Base-by-base conservation (phyloP, 306 rosid genomes). In the Purshia tridentata region DNA sequence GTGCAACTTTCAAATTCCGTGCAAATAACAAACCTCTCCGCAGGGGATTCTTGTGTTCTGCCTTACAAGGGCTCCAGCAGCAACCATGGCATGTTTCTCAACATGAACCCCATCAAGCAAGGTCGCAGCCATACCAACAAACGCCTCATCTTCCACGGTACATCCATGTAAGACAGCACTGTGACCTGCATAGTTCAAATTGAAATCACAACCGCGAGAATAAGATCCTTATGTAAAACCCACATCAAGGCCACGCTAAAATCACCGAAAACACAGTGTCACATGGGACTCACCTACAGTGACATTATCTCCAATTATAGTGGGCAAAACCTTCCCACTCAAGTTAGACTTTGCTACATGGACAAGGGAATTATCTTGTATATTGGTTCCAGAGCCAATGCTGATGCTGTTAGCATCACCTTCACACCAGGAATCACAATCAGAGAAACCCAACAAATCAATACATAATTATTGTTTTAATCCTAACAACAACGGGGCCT, bases 281-380 rank as follows among this genome's bases (percentile, higher is more conserved):
- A 77, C 52, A 47, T 46, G 72, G 61, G 58, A 85, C 98, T 85
- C 81, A 91, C 97, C 98, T 62, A 94, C 90, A 13, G 97, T 94
- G 49, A 94, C 98, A 80, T 94, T 94, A 77, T 94, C 92, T 61
- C 97, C 97, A 11, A 94, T 84, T 64, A 85, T 77, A 37, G 98
- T 91, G 16, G 96, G 98, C 53, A 94, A 86, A 52, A 94, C 97
- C 84, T 89, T 91, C 80, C 97, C 99, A 83, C 77, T 83, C 85
- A 91, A 83, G 72, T 89, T 91, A 60, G 99, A 88, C 76, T 91
- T 94, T 13, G 96, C 93, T 5, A 94, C 96, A 47, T 88, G 99
- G 65, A 94, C 96, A 76, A 94, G 94, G 76, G 98, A 88, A 75
- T 91, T 94, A 88, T 91, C 98, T 82, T 91, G 98, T 70, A 94